Base-by-base conservation (phyloP, 1,284 basidiomycete species). In the Hemileia vastatrix region DNA sequence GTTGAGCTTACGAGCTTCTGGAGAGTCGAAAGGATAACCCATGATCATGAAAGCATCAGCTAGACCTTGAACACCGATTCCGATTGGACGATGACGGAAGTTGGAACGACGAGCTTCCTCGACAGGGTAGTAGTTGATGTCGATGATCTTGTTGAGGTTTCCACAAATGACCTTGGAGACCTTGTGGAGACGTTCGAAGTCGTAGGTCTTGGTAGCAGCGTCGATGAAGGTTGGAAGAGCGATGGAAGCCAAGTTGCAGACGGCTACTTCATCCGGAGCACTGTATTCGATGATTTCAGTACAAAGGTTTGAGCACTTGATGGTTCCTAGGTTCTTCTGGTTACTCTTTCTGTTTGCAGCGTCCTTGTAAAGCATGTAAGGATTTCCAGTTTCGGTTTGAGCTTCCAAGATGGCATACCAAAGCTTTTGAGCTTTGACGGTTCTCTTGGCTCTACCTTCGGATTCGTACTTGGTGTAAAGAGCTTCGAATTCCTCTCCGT, bases 231-330 rank as follows among this genome's bases (percentile, higher is more conserved):
- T 76, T 11, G 95, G 95, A 6, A 99, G 85, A 4, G 95, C 93
- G 67, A 99, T 83, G 6, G 95, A 98, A 11, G 95, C 95, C 62
- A 99, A 83, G 79, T 98, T 99, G 83, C 95, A 99, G 49, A 99
- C 95, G 54, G 95, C 95, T 1, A 89, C 93, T 79, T 99, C 95
- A 64, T 98, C 95, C 0, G 94, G 93, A 9, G 94, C 84, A 57
- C 90, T 94, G 80, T 97, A 98, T 79, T 99, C 91, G 77, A 99
- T 89, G 76, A 99, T 98, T 78, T 99, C 95, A 11, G 94, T 97
- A 81, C 95, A 99, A 49, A 99, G 81, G 78, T 99, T 98, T 65
- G 94, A 97, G 4, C 90, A 95, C 81, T 97, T 98, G 86, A 99
- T 98, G 18, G 90, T 95, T 54, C 95, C 95, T 43, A 98, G 83